phyloP scores from a whole-genome alignment of 2,329 filamentous ascomycete genomes.

The Penicillium nordicum region DNA sequence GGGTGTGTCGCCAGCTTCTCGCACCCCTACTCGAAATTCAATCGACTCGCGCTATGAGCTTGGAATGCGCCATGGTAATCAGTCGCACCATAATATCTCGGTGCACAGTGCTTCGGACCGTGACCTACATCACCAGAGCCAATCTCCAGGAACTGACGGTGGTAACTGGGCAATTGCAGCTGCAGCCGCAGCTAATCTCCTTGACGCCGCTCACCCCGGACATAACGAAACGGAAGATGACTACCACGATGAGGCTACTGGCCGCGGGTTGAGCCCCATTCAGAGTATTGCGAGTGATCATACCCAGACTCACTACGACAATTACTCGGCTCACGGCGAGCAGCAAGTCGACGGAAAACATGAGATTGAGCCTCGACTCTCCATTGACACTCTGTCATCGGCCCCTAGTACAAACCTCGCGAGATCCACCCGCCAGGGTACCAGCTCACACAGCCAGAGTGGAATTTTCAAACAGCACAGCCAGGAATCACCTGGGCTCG shows the following conservation, averaged over 20 bases:
- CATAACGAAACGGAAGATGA: conserved; percentile 51
- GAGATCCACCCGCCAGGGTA: conserved; percentile 52
- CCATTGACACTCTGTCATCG: conserved; percentile 58
- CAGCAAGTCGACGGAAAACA: conserved; percentile 53
- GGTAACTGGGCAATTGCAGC: conserved; percentile 40
- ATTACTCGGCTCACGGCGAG: conserved; percentile 8
- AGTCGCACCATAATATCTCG: conserved; percentile 52
- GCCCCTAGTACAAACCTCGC: conserved; percentile 58
- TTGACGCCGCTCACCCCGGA: conserved; percentile 41
- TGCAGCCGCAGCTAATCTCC: conserved; percentile 38
- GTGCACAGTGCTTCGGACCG: conserved; percentile 45
- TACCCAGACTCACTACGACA: conserved; percentile 56
- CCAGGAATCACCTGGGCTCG: conserved; percentile 34
- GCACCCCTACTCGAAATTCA: conserved; percentile 57
- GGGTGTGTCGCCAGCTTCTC: conserved; percentile 58
- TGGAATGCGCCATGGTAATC: conserved; percentile 63
- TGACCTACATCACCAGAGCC: conserved; percentile 42
- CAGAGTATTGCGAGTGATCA: conserved; percentile 88
- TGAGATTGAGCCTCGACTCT: conserved; percentile 47
- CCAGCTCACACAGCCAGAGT: conserved; percentile 50
- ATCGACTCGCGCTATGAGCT: conserved; percentile 51
- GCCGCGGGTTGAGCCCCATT: conserved; percentile 77
- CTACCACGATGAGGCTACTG: conserved; percentile 59
- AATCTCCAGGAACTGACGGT: conserved; percentile 30
- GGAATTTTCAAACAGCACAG: conserved; percentile 49